A percentile compares a stretch with the other conserved stretches of the same genome.
phyloP scores from a whole-genome alignment of 495 filamentous ascomycete species.

The Penicillium pancosmium region DNA sequence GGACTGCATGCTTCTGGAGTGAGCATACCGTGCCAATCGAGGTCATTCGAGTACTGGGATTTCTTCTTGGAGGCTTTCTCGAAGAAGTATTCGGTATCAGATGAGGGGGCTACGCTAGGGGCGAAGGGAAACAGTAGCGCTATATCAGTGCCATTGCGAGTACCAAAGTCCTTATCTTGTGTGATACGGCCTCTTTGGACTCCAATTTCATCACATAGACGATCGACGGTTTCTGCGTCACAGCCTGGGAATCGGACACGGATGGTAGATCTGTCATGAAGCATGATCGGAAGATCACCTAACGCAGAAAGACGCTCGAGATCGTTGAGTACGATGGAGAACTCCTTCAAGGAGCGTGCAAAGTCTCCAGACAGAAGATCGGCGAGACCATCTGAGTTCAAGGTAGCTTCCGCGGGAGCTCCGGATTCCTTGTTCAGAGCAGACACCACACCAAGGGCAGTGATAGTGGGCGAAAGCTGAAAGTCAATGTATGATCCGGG shows the following conservation, averaged over 20 bases:
- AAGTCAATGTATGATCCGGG: conserved; percentile 86
- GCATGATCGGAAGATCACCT: conserved; percentile 79
- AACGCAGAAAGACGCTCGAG: conserved; percentile 72
- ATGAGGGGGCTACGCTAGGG: conserved; percentile 52
- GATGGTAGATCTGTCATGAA: conserved; percentile 65
- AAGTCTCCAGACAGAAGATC: conserved; percentile 88
- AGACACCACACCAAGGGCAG: conserved; percentile 67
- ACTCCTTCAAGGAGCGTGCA: conserved; percentile 79
- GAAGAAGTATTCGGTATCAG: conserved; percentile 39
- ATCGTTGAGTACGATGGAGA: conserved; percentile 78
- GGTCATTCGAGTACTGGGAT: conserved; percentile 31
- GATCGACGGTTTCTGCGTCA: conserved; percentile 80
- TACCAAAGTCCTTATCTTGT: conserved; percentile 77
- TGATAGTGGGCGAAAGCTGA: conserved; percentile 82
- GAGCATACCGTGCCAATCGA: conserved; percentile 63
- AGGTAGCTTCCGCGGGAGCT: conserved; percentile 44
- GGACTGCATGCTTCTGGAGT: conserved; percentile 39
- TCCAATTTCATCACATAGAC: conserved; percentile 83
- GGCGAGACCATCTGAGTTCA: conserved; percentile 80
- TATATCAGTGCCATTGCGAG: conserved; percentile 62
- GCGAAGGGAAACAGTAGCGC: conserved; percentile 87
- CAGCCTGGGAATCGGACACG: conserved; percentile 90
- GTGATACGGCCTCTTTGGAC: conserved; percentile 72
- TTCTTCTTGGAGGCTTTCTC: conserved; percentile 27
- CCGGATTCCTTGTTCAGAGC: conserved; percentile 36